Evolutionary conservation across 139 green algal species (phyloP).

Genomic region (Chlamydomonas incerta): DNA sequence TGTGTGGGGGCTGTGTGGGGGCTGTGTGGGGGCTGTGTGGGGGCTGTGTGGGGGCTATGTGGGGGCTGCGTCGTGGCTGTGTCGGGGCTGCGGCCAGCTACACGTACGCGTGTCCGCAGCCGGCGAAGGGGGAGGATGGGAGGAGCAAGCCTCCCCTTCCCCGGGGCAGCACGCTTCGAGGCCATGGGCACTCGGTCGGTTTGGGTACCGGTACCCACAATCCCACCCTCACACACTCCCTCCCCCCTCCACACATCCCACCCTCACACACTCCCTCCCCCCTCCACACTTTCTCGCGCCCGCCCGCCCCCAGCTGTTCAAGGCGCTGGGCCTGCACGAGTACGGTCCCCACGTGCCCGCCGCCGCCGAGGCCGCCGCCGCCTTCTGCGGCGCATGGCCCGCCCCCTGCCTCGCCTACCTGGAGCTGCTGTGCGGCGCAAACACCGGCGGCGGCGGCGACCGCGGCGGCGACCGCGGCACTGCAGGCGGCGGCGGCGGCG

Average conservation of each 20-base stretch:
- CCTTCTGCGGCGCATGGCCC: conserved; percentile 49
- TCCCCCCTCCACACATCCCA: background rate
- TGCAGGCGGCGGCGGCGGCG: too few relatives aligned
- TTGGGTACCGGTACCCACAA: background rate
- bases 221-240: background rate
- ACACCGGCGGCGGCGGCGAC: conserved; percentile 35
- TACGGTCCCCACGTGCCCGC: conserved; percentile 31
- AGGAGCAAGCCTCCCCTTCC: too few relatives aligned
- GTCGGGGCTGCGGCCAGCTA: too few relatives aligned
- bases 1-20: background rate
- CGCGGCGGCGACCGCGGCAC: too few relatives aligned
- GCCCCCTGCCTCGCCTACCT: conserved; percentile 60
- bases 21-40: background rate
- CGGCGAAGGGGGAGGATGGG: too few relatives aligned
- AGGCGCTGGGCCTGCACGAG: conserved; percentile 51
- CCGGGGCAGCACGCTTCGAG: too few relatives aligned
- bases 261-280: background rate
- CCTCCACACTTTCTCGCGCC: background rate
- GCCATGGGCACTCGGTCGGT: too few relatives aligned
- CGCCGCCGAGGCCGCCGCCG: conserved; percentile 42
- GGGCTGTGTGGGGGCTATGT: background rate
- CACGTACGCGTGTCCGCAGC: background rate
- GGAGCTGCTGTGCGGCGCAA: conserved; percentile 64
- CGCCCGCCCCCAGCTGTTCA: conserved; percentile 50
- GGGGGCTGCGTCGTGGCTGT: background rate